These are phyloP conservation scores for Nymphaea thermarum DNA, from an alignment of 164 flowering plant species.

Conservation along the genomic window DNA sequence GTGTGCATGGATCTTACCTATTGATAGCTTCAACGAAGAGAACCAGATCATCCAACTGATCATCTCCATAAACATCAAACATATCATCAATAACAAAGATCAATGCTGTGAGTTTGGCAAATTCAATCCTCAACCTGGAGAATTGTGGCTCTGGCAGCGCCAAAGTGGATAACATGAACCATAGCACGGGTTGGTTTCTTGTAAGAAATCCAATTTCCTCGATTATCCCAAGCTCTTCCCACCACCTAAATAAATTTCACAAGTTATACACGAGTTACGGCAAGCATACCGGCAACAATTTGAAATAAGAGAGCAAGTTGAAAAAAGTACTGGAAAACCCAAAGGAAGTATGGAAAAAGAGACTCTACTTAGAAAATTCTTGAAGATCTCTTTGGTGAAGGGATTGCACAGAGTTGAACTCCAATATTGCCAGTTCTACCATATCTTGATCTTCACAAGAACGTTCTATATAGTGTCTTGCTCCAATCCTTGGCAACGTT, in stretches of 20 bases:
- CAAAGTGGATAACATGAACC: conserved; percentile 38
- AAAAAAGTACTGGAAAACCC: too few species aligned
- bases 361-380: too few species aligned
- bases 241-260: conserved; percentile 31
- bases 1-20: conserved; percentile 15
- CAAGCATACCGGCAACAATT: too few species aligned
- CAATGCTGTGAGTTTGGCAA: conserved; percentile 39
- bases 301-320: too few species aligned
- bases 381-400: too few species aligned
- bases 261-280: neutral
- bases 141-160: conserved; percentile 22
- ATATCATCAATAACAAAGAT: conserved; percentile 52
- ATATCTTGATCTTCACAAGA: too few species aligned
- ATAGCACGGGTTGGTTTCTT: conserved; percentile 44
- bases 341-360: too few species aligned
- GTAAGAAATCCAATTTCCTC: conserved; percentile 25
- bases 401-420: too few species aligned
- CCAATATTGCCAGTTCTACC: too few species aligned
- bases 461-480: conserved; percentile 8
- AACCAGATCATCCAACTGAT: conserved; percentile 28
- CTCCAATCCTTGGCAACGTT: conserved; percentile 25
- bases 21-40: conserved; percentile 41
- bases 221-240: conserved; percentile 33
- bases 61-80: conserved; percentile 36
- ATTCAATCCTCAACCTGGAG: conserved; percentile 29